These are phyloP conservation scores for Clathrus columnatus DNA, from an alignment of 768 basidiomycete genomes.

Conservation along the genomic window DNA sequence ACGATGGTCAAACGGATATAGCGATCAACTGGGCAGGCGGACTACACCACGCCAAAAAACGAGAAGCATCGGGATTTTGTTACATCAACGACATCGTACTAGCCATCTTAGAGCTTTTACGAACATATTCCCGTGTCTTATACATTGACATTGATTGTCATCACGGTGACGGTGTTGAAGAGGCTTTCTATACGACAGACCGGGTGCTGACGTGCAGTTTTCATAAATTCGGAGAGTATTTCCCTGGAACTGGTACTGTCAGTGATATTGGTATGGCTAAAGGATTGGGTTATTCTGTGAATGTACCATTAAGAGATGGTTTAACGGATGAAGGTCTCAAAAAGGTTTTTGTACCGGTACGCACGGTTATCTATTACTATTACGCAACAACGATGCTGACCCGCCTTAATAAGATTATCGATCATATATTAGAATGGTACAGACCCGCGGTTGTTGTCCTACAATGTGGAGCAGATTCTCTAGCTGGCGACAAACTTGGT, in stretches of 20 bases:
- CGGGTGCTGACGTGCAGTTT: constrained; percentile 96
- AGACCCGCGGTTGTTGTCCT: constrained; percentile 81
- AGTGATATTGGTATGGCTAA: constrained; percentile 77
- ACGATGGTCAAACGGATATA: constrained; percentile 70
- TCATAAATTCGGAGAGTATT: constrained; percentile 96
- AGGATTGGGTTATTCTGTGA: constrained; percentile 83
- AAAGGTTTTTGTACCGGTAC: constrained; percentile 86
- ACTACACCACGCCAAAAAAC: constrained; percentile 98
- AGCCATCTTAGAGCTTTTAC: constrained; percentile 86
- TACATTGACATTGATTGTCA: constrained; percentile 99
- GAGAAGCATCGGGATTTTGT: constrained; percentile 96
- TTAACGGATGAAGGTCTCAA: constrained; percentile 83
- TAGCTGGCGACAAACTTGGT: constrained; percentile 91
- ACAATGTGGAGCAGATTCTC: constrained; percentile 94
- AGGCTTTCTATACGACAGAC: constrained; percentile 96
- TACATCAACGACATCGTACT: constrained; percentile 98
- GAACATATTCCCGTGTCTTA: constrained; percentile 76
- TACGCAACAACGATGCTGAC: not conserved
- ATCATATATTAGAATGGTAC: constrained; percentile 79
- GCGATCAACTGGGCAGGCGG: constrained; percentile 98
- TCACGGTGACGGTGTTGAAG: constrained; percentile 98
- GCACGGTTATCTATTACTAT: constrained; percentile 20
- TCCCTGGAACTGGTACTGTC: constrained; percentile 82
- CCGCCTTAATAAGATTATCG: constrained; percentile 49
- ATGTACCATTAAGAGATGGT: constrained; percentile 91